These are phyloP conservation scores for Echria macrotheca DNA, from an alignment of 495 filamentous ascomycete species.

Conservation along the genomic window DNA sequence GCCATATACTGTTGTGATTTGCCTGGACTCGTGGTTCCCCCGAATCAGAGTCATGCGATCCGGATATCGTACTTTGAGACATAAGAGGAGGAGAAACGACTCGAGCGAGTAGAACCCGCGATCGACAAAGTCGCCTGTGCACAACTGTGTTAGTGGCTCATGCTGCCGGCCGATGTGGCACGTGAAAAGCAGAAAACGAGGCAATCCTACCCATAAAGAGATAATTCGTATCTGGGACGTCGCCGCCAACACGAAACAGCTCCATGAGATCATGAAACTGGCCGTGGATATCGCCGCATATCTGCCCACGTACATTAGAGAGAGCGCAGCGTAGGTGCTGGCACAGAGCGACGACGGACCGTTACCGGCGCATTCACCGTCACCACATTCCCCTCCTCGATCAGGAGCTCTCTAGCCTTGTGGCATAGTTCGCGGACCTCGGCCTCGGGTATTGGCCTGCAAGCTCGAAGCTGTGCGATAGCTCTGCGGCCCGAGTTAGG, in stretches of 20 bases:
- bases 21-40: slow-evolving; percentile 94
- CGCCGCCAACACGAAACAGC: slow-evolving; percentile 90
- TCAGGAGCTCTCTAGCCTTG: slow-evolving; percentile 92
- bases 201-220: slow-evolving; percentile 76
- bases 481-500: slow-evolving; percentile 50
- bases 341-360: slow-evolving; percentile 32
- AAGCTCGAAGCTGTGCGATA: slow-evolving; percentile 88
- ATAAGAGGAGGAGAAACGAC: slow-evolving; percentile 89
- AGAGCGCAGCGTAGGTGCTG: not conserved
- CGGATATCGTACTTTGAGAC: slow-evolving; percentile 94
- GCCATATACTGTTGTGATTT: slow-evolving; percentile 97
- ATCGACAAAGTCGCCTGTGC: slow-evolving; percentile 86
- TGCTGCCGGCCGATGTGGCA: not conserved
- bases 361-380: slow-evolving; percentile 94
- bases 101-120: slow-evolving; percentile 97
- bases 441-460: slow-evolving; percentile 90
- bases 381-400: slow-evolving; percentile 97
- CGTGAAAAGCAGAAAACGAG: not conserved
- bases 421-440: slow-evolving; percentile 96
- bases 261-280: slow-evolving; percentile 99
- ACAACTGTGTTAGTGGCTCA: not conserved
- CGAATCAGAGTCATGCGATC: slow-evolving; percentile 96
- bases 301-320: slow-evolving; percentile 39
- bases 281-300: slow-evolving; percentile 98
- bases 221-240: slow-evolving; percentile 96